A percentile compares a stretch with the other conserved stretches of the same genome.
phyloP scores from a whole-genome alignment of 345 rosid species.

The Lepidium sativum region DNA sequence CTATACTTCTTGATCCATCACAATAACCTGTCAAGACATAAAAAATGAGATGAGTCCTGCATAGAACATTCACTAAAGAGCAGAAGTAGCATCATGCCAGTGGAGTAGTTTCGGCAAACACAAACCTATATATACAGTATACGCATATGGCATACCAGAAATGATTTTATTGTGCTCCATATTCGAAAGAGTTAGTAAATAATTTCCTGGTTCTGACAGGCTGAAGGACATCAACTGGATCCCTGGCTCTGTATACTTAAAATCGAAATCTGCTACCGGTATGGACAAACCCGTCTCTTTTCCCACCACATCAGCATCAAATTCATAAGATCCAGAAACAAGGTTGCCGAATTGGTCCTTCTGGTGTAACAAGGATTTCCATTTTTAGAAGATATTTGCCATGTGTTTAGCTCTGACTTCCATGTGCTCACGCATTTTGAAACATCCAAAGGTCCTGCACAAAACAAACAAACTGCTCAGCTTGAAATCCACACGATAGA shows the following conservation, averaged over 20 bases:
- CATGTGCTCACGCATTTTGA: conserved; percentile 52
- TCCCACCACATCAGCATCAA: conserved; percentile 68
- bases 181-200: conserved; percentile 70
- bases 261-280: conserved; percentile 64
- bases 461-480: neutral
- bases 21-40: conserved; percentile 51
- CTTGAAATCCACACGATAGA: neutral
- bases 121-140: conserved; percentile 61
- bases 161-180: conserved; percentile 54
- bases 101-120: neutral
- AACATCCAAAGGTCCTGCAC: conserved; percentile 59
- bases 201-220: conserved; percentile 61
- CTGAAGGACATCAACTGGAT: conserved; percentile 71
- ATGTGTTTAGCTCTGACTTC: conserved; percentile 46
- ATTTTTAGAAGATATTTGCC: conserved; percentile 89
- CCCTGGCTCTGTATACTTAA: conserved; percentile 55
- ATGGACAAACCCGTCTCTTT: conserved; percentile 64
- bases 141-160: conserved; percentile 64
- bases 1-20: conserved; percentile 53
- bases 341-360: conserved; percentile 65
- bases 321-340: conserved; percentile 50
- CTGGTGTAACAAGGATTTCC: conserved; percentile 60
- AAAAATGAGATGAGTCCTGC: neutral
- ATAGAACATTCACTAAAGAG: neutral
- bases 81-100: neutral